These are phyloP conservation scores for Skeletonema marinoi DNA, from an alignment of 108 stramenopile genomes.

Conservation along the genomic window DNA sequence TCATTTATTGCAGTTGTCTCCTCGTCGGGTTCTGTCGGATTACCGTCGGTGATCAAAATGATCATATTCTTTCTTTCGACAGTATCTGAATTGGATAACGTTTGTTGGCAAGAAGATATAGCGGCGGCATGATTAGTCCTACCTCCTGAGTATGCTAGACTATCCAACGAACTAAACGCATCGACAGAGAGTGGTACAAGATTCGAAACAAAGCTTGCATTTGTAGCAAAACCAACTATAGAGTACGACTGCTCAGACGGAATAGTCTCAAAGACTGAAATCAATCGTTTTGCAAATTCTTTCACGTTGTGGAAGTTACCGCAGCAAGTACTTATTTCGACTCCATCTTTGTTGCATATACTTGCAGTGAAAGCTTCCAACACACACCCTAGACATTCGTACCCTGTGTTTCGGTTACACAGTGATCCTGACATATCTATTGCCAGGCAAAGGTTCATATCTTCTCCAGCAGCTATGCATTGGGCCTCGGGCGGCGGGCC, in stretches of 20 bases:
- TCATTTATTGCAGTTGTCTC: not conserved
- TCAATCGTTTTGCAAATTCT: slow-evolving; percentile 25
- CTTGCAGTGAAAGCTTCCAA: not conserved
- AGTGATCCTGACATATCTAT: slow-evolving; percentile 33
- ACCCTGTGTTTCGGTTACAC: slow-evolving; percentile 9
- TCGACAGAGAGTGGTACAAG: slow-evolving; percentile 2
- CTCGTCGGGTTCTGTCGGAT: not conserved
- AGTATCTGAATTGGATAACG: not conserved
- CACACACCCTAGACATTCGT: slow-evolving; percentile 16
- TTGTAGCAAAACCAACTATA: slow-evolving; percentile 27
- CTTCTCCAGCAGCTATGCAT: not conserved
- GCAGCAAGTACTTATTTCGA: slow-evolving; percentile 23
- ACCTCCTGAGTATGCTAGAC: slow-evolving; percentile 20
- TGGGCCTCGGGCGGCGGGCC: not conserved
- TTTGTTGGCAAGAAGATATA: slow-evolving; percentile 2
- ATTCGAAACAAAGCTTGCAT: slow-evolving; percentile 6
- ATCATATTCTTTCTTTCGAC: slow-evolving; percentile 22
- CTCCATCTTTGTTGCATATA: not conserved
- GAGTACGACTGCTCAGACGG: slow-evolving; percentile 23
- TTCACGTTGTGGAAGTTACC: slow-evolving; percentile 20
- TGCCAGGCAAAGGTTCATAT: slow-evolving; percentile 32
- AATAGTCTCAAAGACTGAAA: slow-evolving; percentile 13
- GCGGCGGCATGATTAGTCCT: slow-evolving; percentile 28
- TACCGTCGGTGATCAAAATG: slow-evolving; percentile 38
- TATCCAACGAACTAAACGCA: slow-evolving; percentile 16